Percentiles rank a stretch among this genome's conserved stretches.
phyloP scores from a whole-genome alignment of 1,284 basidiomycete genomes.

The Pseudozyma hubeiensis region DNA sequence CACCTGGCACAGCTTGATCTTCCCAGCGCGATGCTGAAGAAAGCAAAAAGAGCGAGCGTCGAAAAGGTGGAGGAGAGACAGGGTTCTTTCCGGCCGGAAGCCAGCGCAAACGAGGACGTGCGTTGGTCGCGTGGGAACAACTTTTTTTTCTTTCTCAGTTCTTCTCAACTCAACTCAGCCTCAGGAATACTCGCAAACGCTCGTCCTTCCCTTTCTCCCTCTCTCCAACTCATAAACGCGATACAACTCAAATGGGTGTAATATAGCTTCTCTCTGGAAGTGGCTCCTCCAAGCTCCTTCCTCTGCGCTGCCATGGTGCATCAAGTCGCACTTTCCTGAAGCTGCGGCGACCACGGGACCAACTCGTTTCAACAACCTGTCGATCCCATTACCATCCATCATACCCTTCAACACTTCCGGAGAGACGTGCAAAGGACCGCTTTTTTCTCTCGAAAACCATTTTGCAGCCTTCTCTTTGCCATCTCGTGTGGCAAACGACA shows the following conservation, averaged over 20 bases:
- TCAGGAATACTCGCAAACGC: neutral
- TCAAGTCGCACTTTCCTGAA: neutral
- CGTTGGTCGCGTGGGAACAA: slow-evolving; percentile 7
- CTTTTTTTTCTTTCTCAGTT: slow-evolving; percentile 13
- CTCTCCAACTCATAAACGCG: slow-evolving; percentile 27
- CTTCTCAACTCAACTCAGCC: neutral
- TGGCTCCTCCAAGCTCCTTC: neutral
- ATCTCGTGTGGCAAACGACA: slow-evolving; percentile 17
- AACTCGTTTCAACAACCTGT: slow-evolving; percentile 28
- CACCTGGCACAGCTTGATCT: no score
- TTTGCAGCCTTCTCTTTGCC: slow-evolving; percentile 47
- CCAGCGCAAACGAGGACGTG: neutral
- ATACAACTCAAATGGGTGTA: slow-evolving; percentile 5
- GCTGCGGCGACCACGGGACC: neutral
- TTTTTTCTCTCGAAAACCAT: slow-evolving; percentile 13
- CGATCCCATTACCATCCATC: neutral
- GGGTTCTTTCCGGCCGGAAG: slow-evolving; percentile 27
- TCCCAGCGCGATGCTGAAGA: neutral
- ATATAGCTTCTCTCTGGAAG: slow-evolving; percentile 1
- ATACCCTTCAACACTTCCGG: slow-evolving; percentile 5
- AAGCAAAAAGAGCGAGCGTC: neutral
- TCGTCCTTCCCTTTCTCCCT: slow-evolving; percentile 1
- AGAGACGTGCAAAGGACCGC: slow-evolving; percentile 60
- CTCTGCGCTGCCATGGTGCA: slow-evolving; percentile 1
- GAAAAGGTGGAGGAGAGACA: neutral